These are phyloP conservation scores for Chlamydomonas incerta DNA, from an alignment of 139 green algal genomes.

Conservation along the genomic window DNA sequence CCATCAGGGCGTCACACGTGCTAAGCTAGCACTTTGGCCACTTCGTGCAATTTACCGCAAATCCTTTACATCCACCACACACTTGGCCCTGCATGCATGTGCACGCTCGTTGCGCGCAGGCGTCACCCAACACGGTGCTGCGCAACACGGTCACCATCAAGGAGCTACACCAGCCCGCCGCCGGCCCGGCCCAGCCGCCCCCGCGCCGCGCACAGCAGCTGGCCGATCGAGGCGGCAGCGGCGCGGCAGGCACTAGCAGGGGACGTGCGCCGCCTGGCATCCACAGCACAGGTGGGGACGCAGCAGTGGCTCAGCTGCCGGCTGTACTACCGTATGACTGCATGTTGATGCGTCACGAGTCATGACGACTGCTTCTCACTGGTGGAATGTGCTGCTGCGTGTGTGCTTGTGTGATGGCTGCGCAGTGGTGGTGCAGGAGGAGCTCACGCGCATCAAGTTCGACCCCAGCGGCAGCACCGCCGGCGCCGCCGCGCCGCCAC, in stretches of 20 bases:
- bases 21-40: too few relatives aligned
- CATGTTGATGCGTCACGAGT: too few relatives aligned
- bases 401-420: background rate
- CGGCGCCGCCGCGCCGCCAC: too few relatives aligned
- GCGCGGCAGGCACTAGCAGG: background rate
- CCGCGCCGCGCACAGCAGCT: background rate
- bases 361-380: background rate
- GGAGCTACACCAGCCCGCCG: background rate
- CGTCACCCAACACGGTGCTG: conserved; percentile 29
- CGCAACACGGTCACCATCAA: conserved; percentile 24
- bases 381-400: background rate
- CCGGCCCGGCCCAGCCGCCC: background rate
- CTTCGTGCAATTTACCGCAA: too few relatives aligned
- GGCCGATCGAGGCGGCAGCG: background rate
- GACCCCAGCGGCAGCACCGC: background rate
- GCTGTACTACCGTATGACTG: too few relatives aligned
- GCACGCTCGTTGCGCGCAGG: background rate
- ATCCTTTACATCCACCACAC: too few relatives aligned
- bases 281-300: background rate
- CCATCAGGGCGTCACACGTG: too few relatives aligned
- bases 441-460: background rate
- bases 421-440: background rate
- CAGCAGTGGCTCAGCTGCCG: too few relatives aligned
- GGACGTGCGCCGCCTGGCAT: background rate
- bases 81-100: too few relatives aligned